Evolutionary conservation across 1,139 yeast species (phyloP), one percentile per base, ranked within the genome.

Genomic region (Geotrichum aggregatum): DNA sequence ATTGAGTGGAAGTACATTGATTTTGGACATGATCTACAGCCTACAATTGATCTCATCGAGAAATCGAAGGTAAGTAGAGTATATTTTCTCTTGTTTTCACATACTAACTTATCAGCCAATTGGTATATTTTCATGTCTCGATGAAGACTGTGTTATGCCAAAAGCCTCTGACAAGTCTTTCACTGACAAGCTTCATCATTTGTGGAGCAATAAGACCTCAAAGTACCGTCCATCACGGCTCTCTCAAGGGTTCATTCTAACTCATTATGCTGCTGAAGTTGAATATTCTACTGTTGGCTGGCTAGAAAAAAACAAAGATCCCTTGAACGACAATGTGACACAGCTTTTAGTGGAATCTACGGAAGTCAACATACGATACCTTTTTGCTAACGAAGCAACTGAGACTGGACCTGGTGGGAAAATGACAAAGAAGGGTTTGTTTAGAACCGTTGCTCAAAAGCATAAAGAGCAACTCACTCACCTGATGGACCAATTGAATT

Each of bases 1-100:
- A 92, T 94, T 54, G 91, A 87, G 59, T 94, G 99, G 99, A 85
- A 89, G 61, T 94, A 87, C 60, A 85, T 91, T 48, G 98, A 94
- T 67, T 94, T 89, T 70, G 98, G 98, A n/a, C 87, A 84, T 58
- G 98, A 94, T 67, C 74, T 92, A 52, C 96, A 92, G 66, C 95
- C 95, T 24, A 92, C 98, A 0, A 92, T 94, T 48, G 95, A 92
- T 61, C 75, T 94, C 54, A 89, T 94, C 54, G 98, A 92, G 69
- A 81, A 79, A 61, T 68, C 76, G 30, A 70, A 68, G 26, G 52
- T 49, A 40, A 54, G 58, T 42, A 45, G 46, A 30, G 14, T n/a
- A 13, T 16, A 16, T 42, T 18, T 11, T 35, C 24, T 30, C 16
- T 18, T 28, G 38, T 8, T 8, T 10, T 33, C 13, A 5, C 21